Base-by-base conservation (phyloP, 805 yeast species). In the Saccharomycopsis sp. region DNA sequence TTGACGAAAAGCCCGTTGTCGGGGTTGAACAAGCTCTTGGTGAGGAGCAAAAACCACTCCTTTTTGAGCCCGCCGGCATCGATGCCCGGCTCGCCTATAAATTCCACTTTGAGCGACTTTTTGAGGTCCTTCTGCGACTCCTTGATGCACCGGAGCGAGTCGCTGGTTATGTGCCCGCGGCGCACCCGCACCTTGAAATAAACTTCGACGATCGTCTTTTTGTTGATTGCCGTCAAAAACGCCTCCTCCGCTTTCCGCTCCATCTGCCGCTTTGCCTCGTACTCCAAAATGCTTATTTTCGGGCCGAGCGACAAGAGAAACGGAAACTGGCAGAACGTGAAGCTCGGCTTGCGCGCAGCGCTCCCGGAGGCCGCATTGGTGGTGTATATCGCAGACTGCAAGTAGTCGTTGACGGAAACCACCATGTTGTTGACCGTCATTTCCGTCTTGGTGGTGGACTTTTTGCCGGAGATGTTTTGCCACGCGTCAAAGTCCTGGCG, bases 51-150 rank as follows among this genome's bases (percentile, higher is more conserved):
- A 69, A 94, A 91, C 99, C 99, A 92, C 66, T 92, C 99, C 66
- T 91, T 91, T 65, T 86, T 82, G 59, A 92, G 76, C 0, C 99
- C 99, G 1, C 99, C 98, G 0, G 91, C 97, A 73, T 92, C 99
- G 21, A 92, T 80, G 0, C 98, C 99, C 0, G 91, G 95, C 67
- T 92, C 99, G 59, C 84, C 84, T 2, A 85, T 73, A 68, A 94
- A 92, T 64, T 88, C 91, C 7, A 94, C 85, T 61, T 82, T 79
- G 34, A 92, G 70, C 1, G 89, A 80, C 66, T 91, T 91, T 64
- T 86, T 83, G 58, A 91, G 74, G 65, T 88, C 89, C 9, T 69
- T 68, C 48, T 74, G 76, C 64, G 82, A 82, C 2, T 75, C 70
- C 63, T 83, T 79, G 40, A 87, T 80, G 34, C 81, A 77, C 5